These are phyloP conservation scores for Paramyrothecium roridum DNA, from an alignment of 2,329 filamentous ascomycete species.

Conservation along the genomic window DNA sequence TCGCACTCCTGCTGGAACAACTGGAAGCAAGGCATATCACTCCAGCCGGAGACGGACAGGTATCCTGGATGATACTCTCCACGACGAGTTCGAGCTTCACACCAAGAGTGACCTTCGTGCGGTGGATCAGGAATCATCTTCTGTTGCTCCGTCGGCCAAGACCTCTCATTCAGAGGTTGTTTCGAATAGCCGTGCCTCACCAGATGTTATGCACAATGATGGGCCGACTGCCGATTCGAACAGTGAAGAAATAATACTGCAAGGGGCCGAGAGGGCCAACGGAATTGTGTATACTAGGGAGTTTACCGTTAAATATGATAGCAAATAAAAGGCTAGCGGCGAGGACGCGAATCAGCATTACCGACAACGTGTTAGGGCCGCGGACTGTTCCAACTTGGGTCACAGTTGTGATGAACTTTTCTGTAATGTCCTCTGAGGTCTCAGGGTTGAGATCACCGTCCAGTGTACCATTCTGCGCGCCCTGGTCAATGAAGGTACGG, in stretches of 20 bases:
- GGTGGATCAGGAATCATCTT: background rate
- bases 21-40: constrained; percentile 1
- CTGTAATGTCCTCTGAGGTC: constrained; percentile 1
- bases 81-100: constrained; percentile 5
- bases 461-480: constrained; percentile 14
- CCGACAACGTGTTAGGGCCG: too few species aligned
- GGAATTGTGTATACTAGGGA: background rate
- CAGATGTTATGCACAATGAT: background rate
- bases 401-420: constrained; percentile 23
- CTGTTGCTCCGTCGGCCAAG: background rate
- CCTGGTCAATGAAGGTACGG: constrained; percentile 17
- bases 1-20: background rate
- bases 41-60: background rate
- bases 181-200: background rate
- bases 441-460: constrained; percentile 10
- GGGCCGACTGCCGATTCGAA: background rate
- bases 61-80: background rate
- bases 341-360: too few species aligned
- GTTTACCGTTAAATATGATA: background rate
- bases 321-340: background rate
- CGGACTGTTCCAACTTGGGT: too few species aligned
- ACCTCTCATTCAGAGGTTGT: background rate
- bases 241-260: background rate
- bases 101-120: background rate
- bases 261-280: background rate